Evolutionary conservation across 2,329 filamentous ascomycete species (phyloP), one percentile per base, ranked within the genome.

Genomic region (Curvularia sp.): DNA sequence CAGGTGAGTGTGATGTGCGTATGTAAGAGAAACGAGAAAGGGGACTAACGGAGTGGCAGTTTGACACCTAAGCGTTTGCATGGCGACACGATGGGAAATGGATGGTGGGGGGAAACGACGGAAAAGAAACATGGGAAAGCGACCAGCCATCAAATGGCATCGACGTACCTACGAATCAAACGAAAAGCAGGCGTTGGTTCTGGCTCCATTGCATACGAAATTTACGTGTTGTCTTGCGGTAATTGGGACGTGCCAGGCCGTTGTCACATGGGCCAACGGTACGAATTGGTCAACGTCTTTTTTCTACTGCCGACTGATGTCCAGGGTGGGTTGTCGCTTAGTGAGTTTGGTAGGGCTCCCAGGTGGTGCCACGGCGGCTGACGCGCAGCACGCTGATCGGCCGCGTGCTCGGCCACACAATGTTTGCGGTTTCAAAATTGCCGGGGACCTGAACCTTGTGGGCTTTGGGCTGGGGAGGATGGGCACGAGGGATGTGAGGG

Each of bases 1-100:
- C 74, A 79, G 67, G 71, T 74, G 55, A 15, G 58, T 55, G 44
- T 30, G 24, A 18, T 13, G 28, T n/a, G 42, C 22, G 15, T 15
- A 30, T 18, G 15, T 20, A 30, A 12, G 28, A 8, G 10, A 30
- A 12, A 46, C 7, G 30, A 30, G 28, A 18, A 35, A 18, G 4
- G 18, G 24, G 41, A 26, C 54, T 57, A 46, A 53, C 49, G 7
- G 46, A 9, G 5, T 10, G 13, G n/a, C 10, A 58, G 56, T 58
- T 58, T 38, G 56, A 58, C 47, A 58, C 56, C 26, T 58, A 53
- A 43, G 46, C 18, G 24, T 48, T 13, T 38, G 18, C 13, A 15
- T 54, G 35, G 31, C 30, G 15, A 28, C 12, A 22, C 12, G n/a
- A 15, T 35, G 35, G 30, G 30, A 38, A 38, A 20, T 18, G n/a